Base-by-base conservation (phyloP, 2,329 filamentous ascomycete genomes). In the Penicillium vulpinum region DNA sequence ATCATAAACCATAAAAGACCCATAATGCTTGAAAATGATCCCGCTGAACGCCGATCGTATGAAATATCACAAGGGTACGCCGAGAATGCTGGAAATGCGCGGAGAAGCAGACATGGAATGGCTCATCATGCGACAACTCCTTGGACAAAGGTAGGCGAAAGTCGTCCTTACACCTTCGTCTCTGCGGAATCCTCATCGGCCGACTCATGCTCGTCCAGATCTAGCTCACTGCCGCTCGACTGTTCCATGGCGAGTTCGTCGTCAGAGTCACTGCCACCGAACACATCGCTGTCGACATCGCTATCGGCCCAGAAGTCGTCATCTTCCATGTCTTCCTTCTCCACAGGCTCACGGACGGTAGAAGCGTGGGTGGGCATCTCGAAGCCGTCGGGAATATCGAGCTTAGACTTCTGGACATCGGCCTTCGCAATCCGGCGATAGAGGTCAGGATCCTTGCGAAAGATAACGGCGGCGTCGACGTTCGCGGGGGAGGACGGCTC, bases 401-500 rank as follows among this genome's bases (percentile, higher is more conserved):
- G 78, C 76, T 90, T 90, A 13, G 90, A 92, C 44, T 78, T 79
- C 62, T 89, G 86, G 5, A 94, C 88, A 31, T 91, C 85, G 41
- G 85, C 83, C 61, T 78, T 81, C 2, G 93, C 91, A 66, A 82
- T 83, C 41, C 79, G 76, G 69, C 91, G 86, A 80, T 96, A 99
- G 31, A 80, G 75, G 1, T 80, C 78, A 0, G 86, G 85, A 31
- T 88, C 77, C 65, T 92, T 91, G 58, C 93, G 87, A 68, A 95
- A 88, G 80, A 92, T 84, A 24, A 97, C 88, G 56, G 91, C 86
- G 2, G 94, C 93, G 66, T 97, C 93, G 54, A 97, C 92, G 72
- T 97, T 97, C 61, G 93, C 94, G 0, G 94, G 91, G 0, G 92
- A 96, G 66, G 87, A 91, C 68, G 95, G 91, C 75, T 99, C 93